Base-by-base conservation (phyloP, 2,329 filamentous ascomycete species). In the Endothia cerciana region DNA sequence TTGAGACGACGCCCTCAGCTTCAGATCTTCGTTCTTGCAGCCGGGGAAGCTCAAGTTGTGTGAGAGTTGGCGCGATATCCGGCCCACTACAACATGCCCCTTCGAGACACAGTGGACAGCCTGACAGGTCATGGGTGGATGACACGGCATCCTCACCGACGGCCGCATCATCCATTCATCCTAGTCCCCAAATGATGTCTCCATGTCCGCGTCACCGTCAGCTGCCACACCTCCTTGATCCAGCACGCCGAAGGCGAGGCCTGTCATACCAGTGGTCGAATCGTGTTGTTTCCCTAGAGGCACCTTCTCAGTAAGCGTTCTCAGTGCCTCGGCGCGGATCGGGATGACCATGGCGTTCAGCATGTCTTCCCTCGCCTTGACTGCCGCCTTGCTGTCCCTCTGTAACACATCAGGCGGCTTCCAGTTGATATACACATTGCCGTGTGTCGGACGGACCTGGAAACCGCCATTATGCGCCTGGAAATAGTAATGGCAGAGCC, bases 401-500 rank as follows among this genome's bases (percentile, higher is more conserved):
- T n/a, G 28, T 25, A 59, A 61, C 0, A 70, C 49, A n/a, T 72
- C 71, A 0, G 70, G 70, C 1, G 69, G 47, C 1, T 69, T 65
- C 71, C 72, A 73, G 22, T 58, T 62, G 7, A 25, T 19, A 25
- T 73, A 73, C 3, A 71, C 17, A 25, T 73, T 73, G 1, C 64
- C 63, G 33, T 73, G 70, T 3, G 65, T 64, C 0, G 68, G 38
- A 4, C 71, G 64, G n/a, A 62, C 55, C 15, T 59, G 41, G 17
- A 72, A 64, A 4, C 57, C 58, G 3, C 65, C 51, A 1, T 33
- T 22, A 7, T 69, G 66, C 1, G n/a, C 58, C 28, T 67, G 61
- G 22, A 73, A 69, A 49, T 71, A 73, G 55, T 69, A 70, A 25
- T 68, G 41, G 45, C 72, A 73, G 1, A 73, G 64, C 17, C 55